A percentile compares a stretch with the other conserved stretches of the same genome.
Evolutionary conservation across 306 rosid species (phyloP).

Genomic region (Cucurbita moschata): DNA sequence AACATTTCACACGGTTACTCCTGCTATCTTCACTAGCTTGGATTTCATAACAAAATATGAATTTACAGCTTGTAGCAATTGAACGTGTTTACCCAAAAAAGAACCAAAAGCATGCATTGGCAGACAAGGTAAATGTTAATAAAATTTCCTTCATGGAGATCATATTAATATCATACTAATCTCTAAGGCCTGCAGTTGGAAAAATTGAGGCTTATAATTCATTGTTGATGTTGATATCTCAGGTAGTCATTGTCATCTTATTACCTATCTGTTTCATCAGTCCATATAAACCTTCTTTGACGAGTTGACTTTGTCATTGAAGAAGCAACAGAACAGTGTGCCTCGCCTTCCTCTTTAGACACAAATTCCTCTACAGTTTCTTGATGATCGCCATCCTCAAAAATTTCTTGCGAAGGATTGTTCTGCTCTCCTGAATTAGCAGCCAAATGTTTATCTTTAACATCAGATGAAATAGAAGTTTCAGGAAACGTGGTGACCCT

Average conservation of each 20-base stretch:
- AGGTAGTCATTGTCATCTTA: not conserved
- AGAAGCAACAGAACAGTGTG: conserved; percentile 25
- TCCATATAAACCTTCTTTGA: conserved; percentile 63
- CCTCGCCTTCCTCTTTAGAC: conserved; percentile 25
- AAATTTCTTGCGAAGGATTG: conserved; percentile 21
- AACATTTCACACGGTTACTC: not conserved
- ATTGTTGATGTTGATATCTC: not conserved
- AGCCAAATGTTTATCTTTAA: conserved; percentile 22
- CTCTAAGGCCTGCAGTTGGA: not conserved
- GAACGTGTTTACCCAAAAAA: not conserved
- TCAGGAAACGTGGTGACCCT: conserved; percentile 10
- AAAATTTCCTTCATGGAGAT: not conserved
- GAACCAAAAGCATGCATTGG: not conserved
- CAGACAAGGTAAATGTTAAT: not conserved
- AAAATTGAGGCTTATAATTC: not conserved
- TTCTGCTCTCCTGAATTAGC: conserved; percentile 21
- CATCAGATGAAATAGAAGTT: conserved; percentile 17
- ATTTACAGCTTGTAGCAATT: not conserved
- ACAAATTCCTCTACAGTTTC: conserved; percentile 23
- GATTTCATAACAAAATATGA: not conserved
- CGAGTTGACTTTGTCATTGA: conserved; percentile 50
- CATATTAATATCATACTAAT: not conserved
- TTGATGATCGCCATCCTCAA: conserved; percentile 25
- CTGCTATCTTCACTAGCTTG: conserved; percentile 1
- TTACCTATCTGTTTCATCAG: conserved; percentile 86